Conservation (phyloP, 768 basidiomycete species). For the Lentinula sp. region DNA sequence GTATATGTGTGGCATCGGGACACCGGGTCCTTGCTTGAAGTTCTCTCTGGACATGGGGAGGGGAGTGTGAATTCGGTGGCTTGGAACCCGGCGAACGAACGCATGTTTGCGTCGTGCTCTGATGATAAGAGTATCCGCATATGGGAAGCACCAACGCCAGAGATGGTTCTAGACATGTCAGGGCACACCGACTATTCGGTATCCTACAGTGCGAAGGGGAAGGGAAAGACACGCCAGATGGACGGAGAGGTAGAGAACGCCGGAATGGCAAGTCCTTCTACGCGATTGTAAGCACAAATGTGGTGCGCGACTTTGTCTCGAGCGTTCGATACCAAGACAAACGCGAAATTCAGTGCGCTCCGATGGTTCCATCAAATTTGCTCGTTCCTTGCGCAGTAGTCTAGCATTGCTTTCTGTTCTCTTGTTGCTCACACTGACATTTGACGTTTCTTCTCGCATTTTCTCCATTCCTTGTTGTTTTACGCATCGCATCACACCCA, state of each 20-base stretch:
- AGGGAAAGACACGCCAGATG: constrained; percentile 55
- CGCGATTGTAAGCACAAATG: background rate
- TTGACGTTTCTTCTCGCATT: background rate
- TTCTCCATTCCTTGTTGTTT: background rate
- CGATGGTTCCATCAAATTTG: background rate
- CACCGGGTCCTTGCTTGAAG: constrained; percentile 76
- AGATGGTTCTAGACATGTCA: constrained; percentile 8
- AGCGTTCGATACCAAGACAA: background rate
- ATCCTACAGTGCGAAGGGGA: constrained; percentile 47
- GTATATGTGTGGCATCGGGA: constrained; percentile 96
- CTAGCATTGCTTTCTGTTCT: background rate
- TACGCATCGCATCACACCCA: background rate
- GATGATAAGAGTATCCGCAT: constrained; percentile 89
- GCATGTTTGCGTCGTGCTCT: constrained; percentile 95
- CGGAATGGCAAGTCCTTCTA: constrained; percentile 9
- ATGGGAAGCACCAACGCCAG: constrained; percentile 59
- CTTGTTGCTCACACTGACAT: background rate
- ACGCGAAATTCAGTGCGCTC: background rate
- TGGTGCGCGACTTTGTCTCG: background rate
- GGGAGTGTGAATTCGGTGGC: constrained; percentile 94
- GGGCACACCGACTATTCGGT: constrained; percentile 10
- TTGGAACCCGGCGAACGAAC: constrained; percentile 87
- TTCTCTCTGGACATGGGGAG: constrained; percentile 79
- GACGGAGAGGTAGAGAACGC: constrained; percentile 23
- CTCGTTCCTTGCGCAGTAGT: background rate